These are phyloP conservation scores for Pinus albicaulis DNA, from an alignment of 75 land plant genomes.

Conservation along the genomic window DNA sequence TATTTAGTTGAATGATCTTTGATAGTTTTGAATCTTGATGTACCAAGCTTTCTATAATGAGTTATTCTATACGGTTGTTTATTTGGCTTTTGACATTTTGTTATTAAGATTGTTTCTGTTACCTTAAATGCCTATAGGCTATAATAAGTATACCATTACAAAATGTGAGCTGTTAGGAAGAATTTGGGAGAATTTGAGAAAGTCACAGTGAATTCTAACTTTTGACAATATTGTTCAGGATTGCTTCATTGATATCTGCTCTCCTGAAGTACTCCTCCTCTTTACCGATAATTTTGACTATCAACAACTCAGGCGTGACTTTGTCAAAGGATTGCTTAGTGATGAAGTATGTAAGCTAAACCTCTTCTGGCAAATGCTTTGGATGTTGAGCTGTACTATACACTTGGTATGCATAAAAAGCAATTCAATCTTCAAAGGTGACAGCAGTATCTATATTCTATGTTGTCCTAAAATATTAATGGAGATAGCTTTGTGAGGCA, in stretches of 20 bases:
- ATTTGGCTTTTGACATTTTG: neutral
- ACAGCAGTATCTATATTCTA: neutral
- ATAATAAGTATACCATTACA: neutral
- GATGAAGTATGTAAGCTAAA: conserved; percentile 60
- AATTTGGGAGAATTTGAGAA: neutral
- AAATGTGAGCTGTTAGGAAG: neutral
- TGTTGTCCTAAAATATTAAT: neutral
- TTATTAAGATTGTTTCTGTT: neutral
- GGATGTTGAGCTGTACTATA: neutral
- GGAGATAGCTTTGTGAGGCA: neutral
- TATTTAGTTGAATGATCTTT: neutral
- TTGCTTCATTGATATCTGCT: conserved; percentile 87
- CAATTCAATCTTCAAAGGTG: neutral
- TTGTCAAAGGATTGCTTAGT: conserved; percentile 77
- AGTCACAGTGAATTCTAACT: neutral
- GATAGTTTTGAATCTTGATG: neutral
- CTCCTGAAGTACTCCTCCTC: conserved; percentile 78
- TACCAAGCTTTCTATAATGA: neutral
- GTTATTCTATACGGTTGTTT: neutral
- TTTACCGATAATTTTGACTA: conserved; percentile 93
- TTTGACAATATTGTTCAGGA: conserved; percentile 44
- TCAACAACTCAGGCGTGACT: conserved; percentile 85
- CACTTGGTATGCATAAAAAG: neutral
- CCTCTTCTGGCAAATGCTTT: neutral
- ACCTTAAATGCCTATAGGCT: neutral